phyloP scores from a whole-genome alignment of 129 eudicot species.

The Silybum marianum region DNA sequence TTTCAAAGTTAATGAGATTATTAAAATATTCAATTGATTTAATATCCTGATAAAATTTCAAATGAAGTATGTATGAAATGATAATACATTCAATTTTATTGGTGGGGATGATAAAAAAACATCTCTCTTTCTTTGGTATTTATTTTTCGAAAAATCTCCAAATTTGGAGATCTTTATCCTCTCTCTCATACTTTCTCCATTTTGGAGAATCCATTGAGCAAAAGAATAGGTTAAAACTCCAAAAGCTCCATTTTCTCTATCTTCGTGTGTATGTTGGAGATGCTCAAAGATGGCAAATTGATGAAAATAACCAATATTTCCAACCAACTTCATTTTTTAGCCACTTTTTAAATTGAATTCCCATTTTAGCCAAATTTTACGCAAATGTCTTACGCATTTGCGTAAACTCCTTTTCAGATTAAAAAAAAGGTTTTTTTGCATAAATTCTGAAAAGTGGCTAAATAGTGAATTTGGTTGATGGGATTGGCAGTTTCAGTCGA shows the following conservation, averaged over 20 bases:
- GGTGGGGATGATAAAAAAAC: not conserved
- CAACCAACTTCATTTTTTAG: no score
- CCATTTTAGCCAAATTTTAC: no score
- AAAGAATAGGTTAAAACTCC: not conserved
- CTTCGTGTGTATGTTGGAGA: not conserved
- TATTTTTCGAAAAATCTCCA: not conserved
- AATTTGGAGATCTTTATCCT: not conserved
- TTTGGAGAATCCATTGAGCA: not conserved
- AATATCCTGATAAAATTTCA: not conserved
- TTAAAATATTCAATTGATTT: not conserved
- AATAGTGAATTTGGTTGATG: no score
- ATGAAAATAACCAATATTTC: no score
- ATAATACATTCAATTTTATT: not conserved
- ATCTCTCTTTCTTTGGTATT: not conserved
- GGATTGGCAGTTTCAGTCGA: no score
- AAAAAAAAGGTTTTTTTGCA: no score
- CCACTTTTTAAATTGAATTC: no score
- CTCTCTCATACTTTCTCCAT: not conserved
- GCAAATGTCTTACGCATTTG: no score
- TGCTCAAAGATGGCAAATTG: not conserved
- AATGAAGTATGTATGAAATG: not conserved
- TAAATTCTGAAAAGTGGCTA: no score
- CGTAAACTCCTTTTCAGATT: no score
- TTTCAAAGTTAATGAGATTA: not conserved
- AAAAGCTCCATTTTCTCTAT: not conserved